Percentiles rank a stretch among this genome's conserved stretches.
Evolutionary conservation across 176 grass and related monocot genomes (phyloP).

Genomic region (Eremochloa ophiuroides): DNA sequence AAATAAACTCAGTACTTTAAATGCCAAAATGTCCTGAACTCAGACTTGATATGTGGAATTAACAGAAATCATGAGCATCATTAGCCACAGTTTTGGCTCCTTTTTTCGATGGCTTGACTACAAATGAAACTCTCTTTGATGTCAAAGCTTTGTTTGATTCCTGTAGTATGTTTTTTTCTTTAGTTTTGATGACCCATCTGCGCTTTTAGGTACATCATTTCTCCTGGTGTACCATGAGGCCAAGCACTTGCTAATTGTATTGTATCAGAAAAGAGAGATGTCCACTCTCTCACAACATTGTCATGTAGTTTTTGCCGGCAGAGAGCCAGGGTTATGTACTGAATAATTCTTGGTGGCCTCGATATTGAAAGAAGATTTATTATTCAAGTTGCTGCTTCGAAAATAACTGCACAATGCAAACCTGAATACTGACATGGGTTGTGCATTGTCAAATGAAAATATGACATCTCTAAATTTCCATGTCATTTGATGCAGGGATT

Average conservation of each 20-base stretch:
- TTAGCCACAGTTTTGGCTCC: conserved; percentile 10
- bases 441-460: no score
- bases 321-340: conserved; percentile 56
- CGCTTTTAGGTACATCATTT: conserved; percentile 20
- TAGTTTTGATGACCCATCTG: conserved; percentile 36
- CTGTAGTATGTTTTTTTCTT: conserved; percentile 69
- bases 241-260: conserved; percentile 47
- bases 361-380: no score
- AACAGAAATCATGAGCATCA: background rate
- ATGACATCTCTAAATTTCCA: no score
- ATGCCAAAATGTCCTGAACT: conserved; percentile 5
- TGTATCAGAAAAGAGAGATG: conserved; percentile 44
- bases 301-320: conserved; percentile 68
- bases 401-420: no score
- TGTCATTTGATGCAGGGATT: no score
- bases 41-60: conserved; percentile 1
- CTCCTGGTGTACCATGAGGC: conserved; percentile 41
- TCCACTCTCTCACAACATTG: conserved; percentile 47
- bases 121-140: conserved; percentile 30
- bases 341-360: no score
- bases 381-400: no score
- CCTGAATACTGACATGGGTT: no score
- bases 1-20: no score
- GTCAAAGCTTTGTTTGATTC: conserved; percentile 17
- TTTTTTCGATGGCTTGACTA: conserved; percentile 29